These are phyloP conservation scores for Vicia sativa DNA, from an alignment of 306 rosid genomes.

Conservation along the genomic window DNA sequence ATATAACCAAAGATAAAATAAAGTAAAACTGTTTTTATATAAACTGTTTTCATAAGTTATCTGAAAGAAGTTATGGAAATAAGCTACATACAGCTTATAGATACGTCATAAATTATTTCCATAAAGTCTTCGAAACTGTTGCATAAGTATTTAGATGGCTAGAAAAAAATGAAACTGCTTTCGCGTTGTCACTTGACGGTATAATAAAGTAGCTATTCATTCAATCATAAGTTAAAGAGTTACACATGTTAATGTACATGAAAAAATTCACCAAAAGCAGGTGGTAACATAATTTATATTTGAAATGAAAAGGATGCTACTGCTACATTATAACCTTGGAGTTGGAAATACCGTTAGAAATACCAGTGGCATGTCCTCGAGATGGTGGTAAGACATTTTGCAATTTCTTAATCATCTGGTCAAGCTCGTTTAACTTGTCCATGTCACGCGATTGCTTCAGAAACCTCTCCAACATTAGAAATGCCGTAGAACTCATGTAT, in stretches of 20 bases:
- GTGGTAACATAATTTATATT: constrained; percentile 9
- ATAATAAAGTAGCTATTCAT: not conserved
- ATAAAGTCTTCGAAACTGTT: too few species aligned
- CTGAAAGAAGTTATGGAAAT: not conserved
- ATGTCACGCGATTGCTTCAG: constrained; percentile 48
- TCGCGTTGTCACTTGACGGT: constrained; percentile 20
- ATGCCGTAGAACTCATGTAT: constrained; percentile 66
- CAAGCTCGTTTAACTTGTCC: constrained; percentile 64
- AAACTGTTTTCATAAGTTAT: not conserved
- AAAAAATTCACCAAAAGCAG: constrained; percentile 29
- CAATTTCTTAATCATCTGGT: constrained; percentile 64
- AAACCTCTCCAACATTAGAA: constrained; percentile 65
- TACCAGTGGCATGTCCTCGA: constrained; percentile 49
- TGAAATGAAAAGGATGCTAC: constrained; percentile 9
- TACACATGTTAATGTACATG: constrained; percentile 17
- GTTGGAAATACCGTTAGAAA: constrained; percentile 47
- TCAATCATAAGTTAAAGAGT: constrained; percentile 24
- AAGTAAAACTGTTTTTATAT: not conserved
- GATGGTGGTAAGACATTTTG: constrained; percentile 59
- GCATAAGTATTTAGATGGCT: constrained; percentile 13
- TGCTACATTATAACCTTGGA: constrained; percentile 24
- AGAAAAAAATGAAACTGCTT: constrained; percentile 1
- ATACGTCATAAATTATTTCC: not conserved
- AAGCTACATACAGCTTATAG: not conserved
- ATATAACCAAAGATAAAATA: not conserved